Percentiles rank a stretch among this genome's conserved stretches.
Evolutionary conservation across 305 asterid species (phyloP).

Genomic region (Fraxinus paxiana): DNA sequence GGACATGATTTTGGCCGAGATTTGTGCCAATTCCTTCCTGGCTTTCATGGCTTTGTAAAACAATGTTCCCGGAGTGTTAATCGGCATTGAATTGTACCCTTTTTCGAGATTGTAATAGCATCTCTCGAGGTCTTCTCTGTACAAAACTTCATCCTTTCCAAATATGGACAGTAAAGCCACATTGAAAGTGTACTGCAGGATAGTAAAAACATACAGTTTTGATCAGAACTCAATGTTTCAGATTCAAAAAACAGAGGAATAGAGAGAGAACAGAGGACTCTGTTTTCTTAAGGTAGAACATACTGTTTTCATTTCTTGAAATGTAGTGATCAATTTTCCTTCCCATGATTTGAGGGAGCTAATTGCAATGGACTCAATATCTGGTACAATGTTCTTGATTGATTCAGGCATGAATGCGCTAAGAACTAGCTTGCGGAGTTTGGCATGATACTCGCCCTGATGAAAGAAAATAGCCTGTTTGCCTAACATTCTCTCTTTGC

Average conservation of each 20-base stretch:
- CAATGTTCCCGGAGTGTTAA: slow-evolving; percentile 75
- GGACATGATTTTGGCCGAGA: slow-evolving; percentile 54
- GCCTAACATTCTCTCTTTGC: slow-evolving; percentile 92
- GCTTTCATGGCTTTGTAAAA: slow-evolving; percentile 92
- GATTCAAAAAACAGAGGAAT: slow-evolving; percentile 27
- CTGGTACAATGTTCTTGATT: slow-evolving; percentile 56
- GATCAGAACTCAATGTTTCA: neutral
- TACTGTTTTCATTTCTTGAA: slow-evolving; percentile 90
- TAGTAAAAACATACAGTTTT: neutral
- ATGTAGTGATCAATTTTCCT: slow-evolving; percentile 63
- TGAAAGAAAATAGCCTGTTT: slow-evolving; percentile 92
- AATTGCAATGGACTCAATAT: slow-evolving; percentile 55
- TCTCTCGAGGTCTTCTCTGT: slow-evolving; percentile 80
- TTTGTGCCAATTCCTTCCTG: slow-evolving; percentile 63
- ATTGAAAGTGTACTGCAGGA: slow-evolving; percentile 86
- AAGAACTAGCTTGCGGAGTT: slow-evolving; percentile 73
- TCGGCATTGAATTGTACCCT: slow-evolving; percentile 89
- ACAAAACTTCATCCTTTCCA: slow-evolving; percentile 67
- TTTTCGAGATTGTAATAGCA: slow-evolving; percentile 77
- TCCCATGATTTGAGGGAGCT: slow-evolving; percentile 56
- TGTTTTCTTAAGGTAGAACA: slow-evolving; percentile 11
- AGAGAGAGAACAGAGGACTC: neutral
- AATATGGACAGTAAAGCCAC: slow-evolving; percentile 85
- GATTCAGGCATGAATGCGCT: slow-evolving; percentile 80
- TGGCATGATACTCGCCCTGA: slow-evolving; percentile 75